Base-by-base conservation (phyloP, 768 basidiomycete species). In the Phlebiopsis flavidoalba region DNA sequence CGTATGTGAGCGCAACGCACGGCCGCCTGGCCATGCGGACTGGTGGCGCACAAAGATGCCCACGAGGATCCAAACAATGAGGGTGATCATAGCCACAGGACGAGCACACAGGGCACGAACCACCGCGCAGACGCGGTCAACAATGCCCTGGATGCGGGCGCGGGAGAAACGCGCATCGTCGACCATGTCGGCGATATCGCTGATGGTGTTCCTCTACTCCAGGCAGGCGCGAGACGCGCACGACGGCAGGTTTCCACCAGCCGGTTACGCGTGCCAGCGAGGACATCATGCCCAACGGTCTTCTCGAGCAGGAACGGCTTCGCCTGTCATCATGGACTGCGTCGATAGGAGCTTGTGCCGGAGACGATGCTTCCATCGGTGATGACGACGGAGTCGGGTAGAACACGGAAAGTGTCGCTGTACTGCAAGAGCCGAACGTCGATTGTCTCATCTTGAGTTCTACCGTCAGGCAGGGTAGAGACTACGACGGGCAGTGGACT, bases 1-100 rank as follows among this genome's bases (percentile, higher is more conserved):
- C 77, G 64, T 83, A 84, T 40, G 79, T 78, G 55, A 85, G 68
- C 6, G 80, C 77, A n/a, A 49, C 65, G 61, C 40, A 76, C 69
- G 2, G 64, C 68, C 2, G 76, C 73, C 14, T 64, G 52, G 12
- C 67, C 67, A 4, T 61, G 33, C 8, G 65, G 47, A n/a, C 57
- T 72, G 64, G 15, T 71, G 53, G 22, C 69, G 67, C 53, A 71
- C 73, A 43, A 65, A 64, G 31, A 69, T 53, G 21, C 73, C 74
- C 46, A 79, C 68, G 35, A 71, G 56, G 53, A 74, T 65, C 78
- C 77, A 78, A 50, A 71, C 65, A 21, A 75, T 54, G 63, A 78
- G 76, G 8, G 72, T 71, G 58, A 76, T 53, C 24, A 75, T 55
- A 0, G 81, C 72, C 8, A n/a, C n/a, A 53, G 53, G 47, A 79